Conservation (phyloP, 192 early-diverging fungal genomes). For the Chytriomyces confervae region DNA sequence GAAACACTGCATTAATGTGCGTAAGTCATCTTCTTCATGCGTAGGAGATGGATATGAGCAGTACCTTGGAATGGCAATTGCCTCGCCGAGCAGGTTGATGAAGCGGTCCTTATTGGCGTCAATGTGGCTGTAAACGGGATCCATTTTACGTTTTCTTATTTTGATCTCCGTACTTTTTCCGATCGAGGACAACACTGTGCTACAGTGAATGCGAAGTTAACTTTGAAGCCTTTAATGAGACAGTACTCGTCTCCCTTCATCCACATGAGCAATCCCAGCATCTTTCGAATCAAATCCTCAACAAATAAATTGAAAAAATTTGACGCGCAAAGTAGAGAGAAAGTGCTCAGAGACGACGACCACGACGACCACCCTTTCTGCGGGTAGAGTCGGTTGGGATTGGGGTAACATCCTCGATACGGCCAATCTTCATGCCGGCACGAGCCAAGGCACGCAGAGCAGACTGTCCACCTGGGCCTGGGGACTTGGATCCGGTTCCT, state of each 20-base stretch:
- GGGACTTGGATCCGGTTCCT: conserved; percentile 98
- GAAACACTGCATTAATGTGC: conserved; percentile 56
- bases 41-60: not conserved
- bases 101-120: conserved; percentile 10
- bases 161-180: not conserved
- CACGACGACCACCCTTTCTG: conserved; percentile 99
- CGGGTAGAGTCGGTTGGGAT: conserved; percentile 99
- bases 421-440: conserved; percentile 98
- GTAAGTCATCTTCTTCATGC: not conserved
- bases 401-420: conserved; percentile 99
- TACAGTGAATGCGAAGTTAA: too few relatives aligned
- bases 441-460: conserved; percentile 99
- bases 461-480: conserved; percentile 96
- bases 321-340: not conserved
- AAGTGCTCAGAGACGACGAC: conserved; percentile 85
- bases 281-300: too few relatives aligned
- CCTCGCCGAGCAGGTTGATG: conserved; percentile 77
- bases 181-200: too few relatives aligned
- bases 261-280: too few relatives aligned
- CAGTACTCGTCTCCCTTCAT: too few relatives aligned
- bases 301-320: too few relatives aligned
- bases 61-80: conserved; percentile 85
- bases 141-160: conserved; percentile 7
- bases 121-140: conserved; percentile 19
- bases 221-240: too few relatives aligned